Evolutionary conservation across 2,329 filamentous ascomycete species (phyloP), one percentile per base, ranked within the genome.

Genomic region (Fusarium circinatum): DNA sequence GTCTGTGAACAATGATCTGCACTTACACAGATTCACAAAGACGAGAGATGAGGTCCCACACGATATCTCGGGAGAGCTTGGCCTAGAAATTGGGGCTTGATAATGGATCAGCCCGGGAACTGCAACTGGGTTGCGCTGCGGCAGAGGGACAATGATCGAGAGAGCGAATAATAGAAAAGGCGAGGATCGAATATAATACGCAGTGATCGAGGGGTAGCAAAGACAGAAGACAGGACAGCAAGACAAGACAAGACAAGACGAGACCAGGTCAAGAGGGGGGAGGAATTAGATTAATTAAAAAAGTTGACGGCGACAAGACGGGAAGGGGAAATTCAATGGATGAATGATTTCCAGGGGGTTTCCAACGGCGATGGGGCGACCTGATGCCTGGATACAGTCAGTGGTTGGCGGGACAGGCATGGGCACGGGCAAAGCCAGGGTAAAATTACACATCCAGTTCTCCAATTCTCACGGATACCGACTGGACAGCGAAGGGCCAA

Each of bases 381-480:
- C 52, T 54, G 61, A 52, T 65, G 59, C 68, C 66, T 70, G 58
- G 71, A 62, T 64, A 73, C 66, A 62, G 74, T 71, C 66, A 62
- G 74, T 69, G 74, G 74, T 75, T 72, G 74, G 74, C 68, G 71
- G 71, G 74, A 75, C 72, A 75, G 69, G 61, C 57, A 63, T 52
- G 65, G 65, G 56, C 60, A 63, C 55, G 60, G 65, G 47, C 55
- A 34, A 36, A 65, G 64, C 62, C 68, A 73, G 70, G 62, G 71
- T 68, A 76, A 79, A 79, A 79, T 79, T 79, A 76, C 77, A 76
- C 67, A 73, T 70, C 65, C 54, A 57, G 48, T 66, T 56, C 63
- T 57, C 44, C 68, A 60, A 39, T 41, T 62, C 67, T 60, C 63
- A 54, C 54, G 61, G 70, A 62, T 68, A 62, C 65, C 58, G 62